Conservation (phyloP, 1,284 basidiomycete species). For the Sanghuangporus sanghuang region DNA sequence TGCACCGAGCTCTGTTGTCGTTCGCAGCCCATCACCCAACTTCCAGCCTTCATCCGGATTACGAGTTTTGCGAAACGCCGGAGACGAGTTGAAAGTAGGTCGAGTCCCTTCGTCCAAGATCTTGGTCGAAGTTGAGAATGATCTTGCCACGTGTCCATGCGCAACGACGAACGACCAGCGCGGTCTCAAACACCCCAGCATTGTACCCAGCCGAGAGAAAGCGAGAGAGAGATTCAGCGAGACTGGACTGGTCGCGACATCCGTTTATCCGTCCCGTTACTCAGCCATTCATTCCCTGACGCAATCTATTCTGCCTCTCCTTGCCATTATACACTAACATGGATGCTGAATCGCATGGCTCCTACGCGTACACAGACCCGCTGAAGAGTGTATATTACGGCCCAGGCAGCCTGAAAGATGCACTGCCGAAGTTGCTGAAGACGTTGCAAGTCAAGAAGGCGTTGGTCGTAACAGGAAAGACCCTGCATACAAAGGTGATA, state of each 20-base stretch:
- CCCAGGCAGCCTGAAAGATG: slow-evolving; percentile 53
- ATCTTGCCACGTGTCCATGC: not conserved
- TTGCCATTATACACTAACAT: not conserved
- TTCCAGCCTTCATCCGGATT: slow-evolving; percentile 49
- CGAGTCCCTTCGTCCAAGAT: not conserved
- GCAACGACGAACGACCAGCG: not conserved
- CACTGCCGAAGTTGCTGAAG: slow-evolving; percentile 58
- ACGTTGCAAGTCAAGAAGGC: slow-evolving; percentile 54
- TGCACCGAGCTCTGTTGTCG: slow-evolving; percentile 26
- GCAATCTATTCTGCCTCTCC: not conserved
- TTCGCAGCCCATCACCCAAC: slow-evolving; percentile 43
- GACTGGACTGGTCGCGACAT: not conserved
- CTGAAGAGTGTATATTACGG: slow-evolving; percentile 66
- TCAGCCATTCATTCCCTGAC: not conserved
- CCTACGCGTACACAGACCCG: slow-evolving; percentile 58
- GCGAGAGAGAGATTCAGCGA: not conserved
- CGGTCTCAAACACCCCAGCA: not conserved
- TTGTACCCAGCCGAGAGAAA: not conserved
- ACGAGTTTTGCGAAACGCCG: slow-evolving; percentile 37
- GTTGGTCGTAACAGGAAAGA: slow-evolving; percentile 66
- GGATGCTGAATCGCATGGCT: slow-evolving; percentile 33
- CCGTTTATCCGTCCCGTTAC: not conserved
- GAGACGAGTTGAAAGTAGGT: slow-evolving; percentile 30
- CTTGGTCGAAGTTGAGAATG: not conserved
- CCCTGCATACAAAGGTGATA: slow-evolving; percentile 53